Evolutionary conservation across 805 yeast genomes (phyloP).

Genomic region (Wickerhamomyces bovis): DNA sequence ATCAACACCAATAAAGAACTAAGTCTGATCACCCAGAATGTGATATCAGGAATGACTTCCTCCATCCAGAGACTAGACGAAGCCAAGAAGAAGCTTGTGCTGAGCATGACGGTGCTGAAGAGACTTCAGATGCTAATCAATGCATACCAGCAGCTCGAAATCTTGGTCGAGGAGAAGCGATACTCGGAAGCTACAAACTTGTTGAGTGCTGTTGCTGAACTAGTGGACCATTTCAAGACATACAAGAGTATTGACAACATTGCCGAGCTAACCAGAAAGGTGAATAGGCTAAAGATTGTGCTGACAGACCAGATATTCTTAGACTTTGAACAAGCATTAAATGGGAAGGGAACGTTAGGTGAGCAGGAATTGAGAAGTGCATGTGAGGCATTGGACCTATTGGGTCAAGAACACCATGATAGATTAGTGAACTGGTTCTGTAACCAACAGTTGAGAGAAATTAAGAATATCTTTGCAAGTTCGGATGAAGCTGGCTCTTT

Average conservation of each 20-base stretch:
- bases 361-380: slow-evolving; percentile 45
- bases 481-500: slow-evolving; percentile 92
- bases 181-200: slow-evolving; percentile 51
- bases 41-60: slow-evolving; percentile 65
- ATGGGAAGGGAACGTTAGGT: slow-evolving; percentile 23
- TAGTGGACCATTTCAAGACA: slow-evolving; percentile 66
- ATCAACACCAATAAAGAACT: slow-evolving; percentile 42
- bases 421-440: slow-evolving; percentile 71
- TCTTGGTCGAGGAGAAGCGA: slow-evolving; percentile 39
- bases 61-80: slow-evolving; percentile 75
- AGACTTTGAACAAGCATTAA: slow-evolving; percentile 57
- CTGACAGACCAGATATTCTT: slow-evolving; percentile 64
- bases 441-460: slow-evolving; percentile 62
- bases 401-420: slow-evolving; percentile 51
- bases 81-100: slow-evolving; percentile 76
- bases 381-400: slow-evolving; percentile 61
- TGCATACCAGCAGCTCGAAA: slow-evolving; percentile 58
- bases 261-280: slow-evolving; percentile 54
- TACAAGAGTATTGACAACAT: slow-evolving; percentile 82
- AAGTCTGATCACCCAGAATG: slow-evolving; percentile 50
- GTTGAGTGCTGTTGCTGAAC: slow-evolving; percentile 66
- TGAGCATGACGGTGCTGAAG: slow-evolving; percentile 80
- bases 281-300: slow-evolving; percentile 52
- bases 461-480: slow-evolving; percentile 65
- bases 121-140: slow-evolving; percentile 80